phyloP scores from a whole-genome alignment of 257 asterid species.

The Solanum piurae region DNA sequence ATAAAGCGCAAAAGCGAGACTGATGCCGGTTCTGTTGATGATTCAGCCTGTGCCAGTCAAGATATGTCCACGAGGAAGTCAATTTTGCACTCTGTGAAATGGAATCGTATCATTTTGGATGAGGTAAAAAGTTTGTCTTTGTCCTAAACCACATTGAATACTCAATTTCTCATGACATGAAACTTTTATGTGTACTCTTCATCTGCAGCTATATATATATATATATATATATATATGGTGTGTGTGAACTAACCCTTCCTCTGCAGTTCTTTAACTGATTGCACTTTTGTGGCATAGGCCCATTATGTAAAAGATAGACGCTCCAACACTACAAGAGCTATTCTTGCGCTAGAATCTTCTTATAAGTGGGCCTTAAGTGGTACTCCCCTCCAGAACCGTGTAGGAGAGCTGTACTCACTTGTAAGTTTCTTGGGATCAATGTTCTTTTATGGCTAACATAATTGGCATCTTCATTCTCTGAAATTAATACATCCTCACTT shows the following conservation, averaged over 20 bases:
- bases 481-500: neutral
- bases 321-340: conserved; percentile 75
- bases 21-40: conserved; percentile 17
- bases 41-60: conserved; percentile 17
- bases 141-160: neutral
- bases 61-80: conserved; percentile 33
- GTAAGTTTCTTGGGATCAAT: conserved; percentile 35
- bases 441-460: neutral
- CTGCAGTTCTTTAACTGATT: neutral
- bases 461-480: neutral
- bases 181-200: neutral
- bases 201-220: neutral
- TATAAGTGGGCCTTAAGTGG: conserved; percentile 97
- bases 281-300: conserved; percentile 38
- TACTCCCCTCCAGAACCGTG: conserved; percentile 96
- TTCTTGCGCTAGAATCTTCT: conserved; percentile 65
- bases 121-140: conserved; percentile 34
- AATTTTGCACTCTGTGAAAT: conserved; percentile 60
- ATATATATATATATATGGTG: neutral
- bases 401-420: conserved; percentile 96
- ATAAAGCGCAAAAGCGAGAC: conserved; percentile 5
- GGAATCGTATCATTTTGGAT: conserved; percentile 87
- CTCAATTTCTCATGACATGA: neutral
- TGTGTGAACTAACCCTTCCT: neutral
- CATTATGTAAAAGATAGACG: conserved; percentile 86